Percentiles rank a stretch among this genome's conserved stretches.
phyloP scores from a whole-genome alignment of 1,284 basidiomycete genomes.

The Sutorius eximius region DNA sequence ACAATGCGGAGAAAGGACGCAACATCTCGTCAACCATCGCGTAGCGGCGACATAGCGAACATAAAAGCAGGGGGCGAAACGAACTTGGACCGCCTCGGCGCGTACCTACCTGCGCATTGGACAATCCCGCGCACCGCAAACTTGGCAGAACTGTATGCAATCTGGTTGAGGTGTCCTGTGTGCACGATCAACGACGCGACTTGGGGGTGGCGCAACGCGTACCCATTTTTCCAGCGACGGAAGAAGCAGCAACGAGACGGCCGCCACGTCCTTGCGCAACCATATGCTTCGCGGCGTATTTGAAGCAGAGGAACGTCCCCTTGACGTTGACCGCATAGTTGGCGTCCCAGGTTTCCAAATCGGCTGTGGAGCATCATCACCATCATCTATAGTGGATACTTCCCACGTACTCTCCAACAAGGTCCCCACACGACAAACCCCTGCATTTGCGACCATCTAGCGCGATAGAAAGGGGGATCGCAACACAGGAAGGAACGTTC shows the following conservation, averaged over 20 bases:
- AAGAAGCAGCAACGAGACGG: slow-evolving; percentile 41
- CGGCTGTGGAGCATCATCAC: not conserved
- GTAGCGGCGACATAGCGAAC: slow-evolving; percentile 1
- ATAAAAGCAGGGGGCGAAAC: not conserved
- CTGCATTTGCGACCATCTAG: slow-evolving; percentile 30
- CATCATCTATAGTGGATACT: no score
- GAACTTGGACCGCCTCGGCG: not conserved
- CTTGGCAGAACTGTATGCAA: slow-evolving; percentile 40
- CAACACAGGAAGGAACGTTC: no score
- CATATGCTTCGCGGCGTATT: slow-evolving; percentile 43
- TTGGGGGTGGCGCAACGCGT: not conserved
- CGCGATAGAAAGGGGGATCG: no score
- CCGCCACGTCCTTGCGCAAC: slow-evolving; percentile 43
- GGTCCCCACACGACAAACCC: slow-evolving; percentile 8
- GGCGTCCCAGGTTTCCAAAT: not conserved
- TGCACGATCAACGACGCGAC: not conserved
- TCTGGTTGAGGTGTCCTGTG: slow-evolving; percentile 2
- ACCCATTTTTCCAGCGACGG: slow-evolving; percentile 17
- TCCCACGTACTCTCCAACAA: slow-evolving; percentile 13
- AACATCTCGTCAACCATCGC: slow-evolving; percentile 8
- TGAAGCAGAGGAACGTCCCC: slow-evolving; percentile 30
- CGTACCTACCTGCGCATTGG: slow-evolving; percentile 31
- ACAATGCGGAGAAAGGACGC: slow-evolving; percentile 1
- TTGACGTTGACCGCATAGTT: slow-evolving; percentile 15
- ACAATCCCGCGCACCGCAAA: slow-evolving; percentile 45